Evolutionary conservation across 257 asterid genomes (phyloP).

Genomic region (Rehmannia glutinosa): DNA sequence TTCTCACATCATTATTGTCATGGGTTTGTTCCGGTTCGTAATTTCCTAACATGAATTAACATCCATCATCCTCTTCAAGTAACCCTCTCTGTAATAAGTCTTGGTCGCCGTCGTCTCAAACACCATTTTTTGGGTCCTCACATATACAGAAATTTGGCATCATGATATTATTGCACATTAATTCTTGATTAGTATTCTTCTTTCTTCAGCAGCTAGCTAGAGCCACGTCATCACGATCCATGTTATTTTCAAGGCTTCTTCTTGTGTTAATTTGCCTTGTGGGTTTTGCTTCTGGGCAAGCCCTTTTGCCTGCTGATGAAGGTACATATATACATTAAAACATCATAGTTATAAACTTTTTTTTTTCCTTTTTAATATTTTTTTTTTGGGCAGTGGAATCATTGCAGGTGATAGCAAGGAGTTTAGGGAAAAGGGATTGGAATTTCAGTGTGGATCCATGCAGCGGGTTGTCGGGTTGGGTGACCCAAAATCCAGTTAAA

Average conservation of each 20-base stretch:
- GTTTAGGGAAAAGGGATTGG: slow-evolving; percentile 55
- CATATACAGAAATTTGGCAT: too few species aligned
- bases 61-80: too few species aligned
- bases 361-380: neutral
- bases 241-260: slow-evolving; percentile 20
- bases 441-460: slow-evolving; percentile 59
- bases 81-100: too few species aligned
- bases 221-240: neutral
- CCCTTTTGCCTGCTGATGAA: slow-evolving; percentile 38
- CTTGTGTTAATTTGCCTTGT: slow-evolving; percentile 19
- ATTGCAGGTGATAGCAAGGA: slow-evolving; percentile 37
- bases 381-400: slow-evolving; percentile 33
- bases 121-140: too few species aligned
- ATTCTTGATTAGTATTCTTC: too few species aligned
- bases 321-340: slow-evolving; percentile 15
- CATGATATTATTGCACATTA: too few species aligned
- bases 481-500: slow-evolving; percentile 6
- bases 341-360: too few species aligned
- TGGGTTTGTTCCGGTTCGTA: too few species aligned
- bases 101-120: too few species aligned
- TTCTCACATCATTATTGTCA: too few species aligned
- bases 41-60: too few species aligned
- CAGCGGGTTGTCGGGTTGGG: slow-evolving; percentile 39
- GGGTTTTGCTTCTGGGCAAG: slow-evolving; percentile 25
- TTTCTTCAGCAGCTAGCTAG: too few species aligned